Conservation (phyloP, 1,284 basidiomycete species). For the Microbotryum saponariae region DNA sequence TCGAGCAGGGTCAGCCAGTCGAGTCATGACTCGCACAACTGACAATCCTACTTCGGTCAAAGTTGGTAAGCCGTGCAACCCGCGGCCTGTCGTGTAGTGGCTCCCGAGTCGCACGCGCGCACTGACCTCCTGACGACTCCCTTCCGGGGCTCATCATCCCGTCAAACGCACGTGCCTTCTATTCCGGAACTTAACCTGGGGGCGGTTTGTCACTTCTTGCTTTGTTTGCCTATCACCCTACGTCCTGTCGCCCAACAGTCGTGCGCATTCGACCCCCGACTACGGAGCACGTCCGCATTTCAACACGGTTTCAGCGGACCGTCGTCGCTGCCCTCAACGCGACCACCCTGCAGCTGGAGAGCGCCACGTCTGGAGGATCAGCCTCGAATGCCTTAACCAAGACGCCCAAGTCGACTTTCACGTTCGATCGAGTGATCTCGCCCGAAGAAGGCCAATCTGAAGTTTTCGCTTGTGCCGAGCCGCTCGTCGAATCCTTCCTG, state of each 20-base stretch:
- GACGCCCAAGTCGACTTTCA: slow-evolving; percentile 68
- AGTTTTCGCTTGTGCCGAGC: slow-evolving; percentile 76
- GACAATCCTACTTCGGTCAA: slow-evolving; percentile 27
- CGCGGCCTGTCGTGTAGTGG: neutral
- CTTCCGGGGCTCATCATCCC: neutral
- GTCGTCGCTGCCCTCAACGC: slow-evolving; percentile 62
- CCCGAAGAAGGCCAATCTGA: slow-evolving; percentile 74
- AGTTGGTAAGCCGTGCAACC: slow-evolving; percentile 31
- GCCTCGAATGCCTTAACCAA: slow-evolving; percentile 20
- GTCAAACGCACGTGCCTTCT: neutral
- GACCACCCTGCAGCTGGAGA: slow-evolving; percentile 59
- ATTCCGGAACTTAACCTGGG: neutral
- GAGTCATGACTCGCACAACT: neutral
- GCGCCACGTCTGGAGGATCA: slow-evolving; percentile 50
- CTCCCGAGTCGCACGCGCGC: neutral
- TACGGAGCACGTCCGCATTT: slow-evolving; percentile 58
- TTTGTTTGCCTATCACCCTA: slow-evolving; percentile 4
- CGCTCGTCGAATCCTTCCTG: slow-evolving; percentile 80
- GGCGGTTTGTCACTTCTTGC: neutral
- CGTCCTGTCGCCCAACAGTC: slow-evolving; percentile 48
- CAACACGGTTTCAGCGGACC: slow-evolving; percentile 83
- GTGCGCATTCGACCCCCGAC: slow-evolving; percentile 88
- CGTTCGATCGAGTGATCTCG: slow-evolving; percentile 86
- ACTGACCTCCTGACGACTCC: slow-evolving; percentile 4
- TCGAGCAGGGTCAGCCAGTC: too few relatives aligned